Evolutionary conservation across 352 stramenopile genomes (phyloP).

Genomic region (Phytophthora aleatoria): DNA sequence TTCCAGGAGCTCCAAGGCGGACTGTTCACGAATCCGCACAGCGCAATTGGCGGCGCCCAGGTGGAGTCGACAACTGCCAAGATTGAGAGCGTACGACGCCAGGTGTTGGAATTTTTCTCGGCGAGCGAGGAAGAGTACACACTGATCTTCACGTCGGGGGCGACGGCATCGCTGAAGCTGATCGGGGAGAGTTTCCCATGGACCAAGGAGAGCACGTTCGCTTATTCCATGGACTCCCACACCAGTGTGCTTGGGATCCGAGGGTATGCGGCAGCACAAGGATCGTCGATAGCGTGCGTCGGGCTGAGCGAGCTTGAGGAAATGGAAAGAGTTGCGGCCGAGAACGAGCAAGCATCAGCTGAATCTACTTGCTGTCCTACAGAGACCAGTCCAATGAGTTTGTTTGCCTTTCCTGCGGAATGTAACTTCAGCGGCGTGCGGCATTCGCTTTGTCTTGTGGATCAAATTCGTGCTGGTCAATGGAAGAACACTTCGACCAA

Average conservation of each 20-base stretch:
- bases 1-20: constrained; percentile 55
- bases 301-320: constrained; percentile 45
- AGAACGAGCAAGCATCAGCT: background rate
- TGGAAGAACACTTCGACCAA: constrained; percentile 20
- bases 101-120: constrained; percentile 74
- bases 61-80: constrained; percentile 46
- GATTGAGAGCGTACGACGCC: constrained; percentile 51
- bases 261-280: constrained; percentile 39
- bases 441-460: constrained; percentile 52
- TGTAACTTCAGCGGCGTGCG: constrained; percentile 79
- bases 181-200: constrained; percentile 86
- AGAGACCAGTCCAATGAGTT: constrained; percentile 23
- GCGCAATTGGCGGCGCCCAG: constrained; percentile 23
- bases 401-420: constrained; percentile 77
- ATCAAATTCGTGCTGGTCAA: constrained; percentile 34
- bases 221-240: constrained; percentile 69
- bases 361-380: background rate
- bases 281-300: constrained; percentile 39
- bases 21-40: constrained; percentile 77
- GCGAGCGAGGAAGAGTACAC: constrained; percentile 73
- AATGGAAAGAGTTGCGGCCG: constrained; percentile 17
- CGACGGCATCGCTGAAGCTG: constrained; percentile 81
- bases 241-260: constrained; percentile 77
- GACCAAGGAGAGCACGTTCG: constrained; percentile 52
- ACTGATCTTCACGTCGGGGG: constrained; percentile 86